phyloP scores from a whole-genome alignment of 2,329 filamentous ascomycete genomes.

The Exophiala sp. region DNA sequence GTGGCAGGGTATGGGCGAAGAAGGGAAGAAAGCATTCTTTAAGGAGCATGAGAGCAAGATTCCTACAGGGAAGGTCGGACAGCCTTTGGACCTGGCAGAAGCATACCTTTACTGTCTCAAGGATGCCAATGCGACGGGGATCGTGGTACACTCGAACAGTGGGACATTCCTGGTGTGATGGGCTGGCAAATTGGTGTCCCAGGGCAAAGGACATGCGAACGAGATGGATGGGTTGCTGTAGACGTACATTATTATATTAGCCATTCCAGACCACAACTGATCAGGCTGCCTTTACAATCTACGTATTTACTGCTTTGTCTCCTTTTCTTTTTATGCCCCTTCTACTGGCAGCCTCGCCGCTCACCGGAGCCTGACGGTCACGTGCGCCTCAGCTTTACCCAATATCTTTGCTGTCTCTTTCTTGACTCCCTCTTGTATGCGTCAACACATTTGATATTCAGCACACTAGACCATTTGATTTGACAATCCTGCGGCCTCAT shows the following conservation, averaged over 20 bases:
- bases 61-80: conserved; percentile 34
- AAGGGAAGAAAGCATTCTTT: conserved; percentile 28
- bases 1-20: conserved; percentile 32
- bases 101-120: conserved; percentile 45
- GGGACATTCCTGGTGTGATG: conserved; percentile 31
- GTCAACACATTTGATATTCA: no score
- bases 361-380: neutral
- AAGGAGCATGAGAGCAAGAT: conserved; percentile 21
- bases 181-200: no score
- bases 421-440: neutral
- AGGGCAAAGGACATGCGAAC: no score
- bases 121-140: conserved; percentile 44
- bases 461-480: no score
- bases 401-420: neutral
- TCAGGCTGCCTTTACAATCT: no score
- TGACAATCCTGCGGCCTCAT: no score
- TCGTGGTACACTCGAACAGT: conserved; percentile 41
- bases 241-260: no score
- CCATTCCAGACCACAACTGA: no score
- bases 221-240: no score
- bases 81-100: conserved; percentile 43
- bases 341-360: conserved; percentile 8
- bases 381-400: neutral
- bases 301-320: no score
- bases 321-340: no score